Conservation (phyloP, 1,284 basidiomycete species). For the Fomitopsis palustris region DNA sequence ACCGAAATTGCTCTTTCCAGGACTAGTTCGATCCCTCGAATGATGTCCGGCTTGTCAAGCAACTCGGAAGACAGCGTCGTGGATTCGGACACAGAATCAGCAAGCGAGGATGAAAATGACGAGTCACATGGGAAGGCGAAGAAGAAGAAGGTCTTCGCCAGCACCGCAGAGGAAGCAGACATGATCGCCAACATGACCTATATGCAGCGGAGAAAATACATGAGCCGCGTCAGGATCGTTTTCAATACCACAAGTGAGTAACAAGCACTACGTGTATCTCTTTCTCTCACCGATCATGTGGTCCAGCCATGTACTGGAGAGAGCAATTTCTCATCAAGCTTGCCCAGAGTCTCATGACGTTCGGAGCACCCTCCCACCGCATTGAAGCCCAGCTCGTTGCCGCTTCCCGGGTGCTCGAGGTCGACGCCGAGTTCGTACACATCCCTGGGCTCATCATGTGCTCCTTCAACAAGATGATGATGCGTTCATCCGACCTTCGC, state of each 20-base stretch:
- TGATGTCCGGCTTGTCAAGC: neutral
- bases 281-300: slow-evolving; percentile 17
- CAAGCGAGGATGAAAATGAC: slow-evolving; percentile 48
- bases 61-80: slow-evolving; percentile 9
- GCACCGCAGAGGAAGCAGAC: neutral
- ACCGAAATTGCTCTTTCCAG: neutral
- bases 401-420: slow-evolving; percentile 77
- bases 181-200: slow-evolving; percentile 48
- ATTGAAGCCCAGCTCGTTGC: slow-evolving; percentile 69
- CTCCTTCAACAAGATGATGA: slow-evolving; percentile 77
- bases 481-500: slow-evolving; percentile 77
- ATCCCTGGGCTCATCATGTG: slow-evolving; percentile 80
- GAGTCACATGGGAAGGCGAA: slow-evolving; percentile 53
- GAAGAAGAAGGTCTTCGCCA: slow-evolving; percentile 33
- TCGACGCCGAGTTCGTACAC: slow-evolving; percentile 80
- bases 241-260: slow-evolving; percentile 65
- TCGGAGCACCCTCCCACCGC: slow-evolving; percentile 70
- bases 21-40: neutral
- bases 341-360: slow-evolving; percentile 62
- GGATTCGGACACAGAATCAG: slow-evolving; percentile 29
- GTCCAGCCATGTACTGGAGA: slow-evolving; percentile 47
- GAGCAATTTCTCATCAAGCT: slow-evolving; percentile 64
- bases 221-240: slow-evolving; percentile 59
- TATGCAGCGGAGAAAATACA: slow-evolving; percentile 57
- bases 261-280: neutral